Conservation (phyloP, 495 filamentous ascomycete species). For the Podospora pseudoanserina region DNA sequence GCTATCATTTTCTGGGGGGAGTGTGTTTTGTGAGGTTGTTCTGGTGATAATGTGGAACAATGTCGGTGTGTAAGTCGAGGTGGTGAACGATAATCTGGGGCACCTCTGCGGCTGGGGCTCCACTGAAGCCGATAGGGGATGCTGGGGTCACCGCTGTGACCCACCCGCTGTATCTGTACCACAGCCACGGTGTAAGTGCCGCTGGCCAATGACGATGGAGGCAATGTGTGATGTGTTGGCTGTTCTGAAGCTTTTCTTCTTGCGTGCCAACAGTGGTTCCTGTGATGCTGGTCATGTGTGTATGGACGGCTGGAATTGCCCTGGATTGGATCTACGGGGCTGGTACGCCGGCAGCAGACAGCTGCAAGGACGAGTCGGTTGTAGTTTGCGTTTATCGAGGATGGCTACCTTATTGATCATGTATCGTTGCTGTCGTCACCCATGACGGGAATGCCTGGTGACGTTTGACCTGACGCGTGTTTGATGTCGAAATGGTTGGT, state of each 20-base stretch:
- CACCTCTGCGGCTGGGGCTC: background rate
- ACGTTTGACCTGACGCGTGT: background rate
- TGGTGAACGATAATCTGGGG: background rate
- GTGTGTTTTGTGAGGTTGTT: background rate
- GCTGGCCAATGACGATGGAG: background rate
- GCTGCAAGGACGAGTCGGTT: background rate
- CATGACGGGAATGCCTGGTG: background rate
- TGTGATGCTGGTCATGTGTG: background rate
- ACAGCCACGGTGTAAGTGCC: background rate
- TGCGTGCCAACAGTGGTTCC: background rate
- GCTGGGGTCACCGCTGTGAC: background rate
- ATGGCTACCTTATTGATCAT: background rate
- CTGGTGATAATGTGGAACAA: background rate
- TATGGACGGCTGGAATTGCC: background rate
- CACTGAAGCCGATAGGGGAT: background rate
- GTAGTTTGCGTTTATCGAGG: background rate
- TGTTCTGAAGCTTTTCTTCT: background rate
- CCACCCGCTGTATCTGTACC: background rate
- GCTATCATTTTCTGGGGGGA: background rate
- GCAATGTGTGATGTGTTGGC: background rate
- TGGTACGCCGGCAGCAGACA: background rate
- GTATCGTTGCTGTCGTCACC: background rate
- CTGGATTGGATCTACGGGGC: too few relatives aligned
- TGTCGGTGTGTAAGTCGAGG: background rate
- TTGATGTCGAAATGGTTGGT: background rate